Percentiles rank a stretch among this genome's conserved stretches.
phyloP scores from a whole-genome alignment of 495 filamentous ascomycete species.

The Penicillium canescens region DNA sequence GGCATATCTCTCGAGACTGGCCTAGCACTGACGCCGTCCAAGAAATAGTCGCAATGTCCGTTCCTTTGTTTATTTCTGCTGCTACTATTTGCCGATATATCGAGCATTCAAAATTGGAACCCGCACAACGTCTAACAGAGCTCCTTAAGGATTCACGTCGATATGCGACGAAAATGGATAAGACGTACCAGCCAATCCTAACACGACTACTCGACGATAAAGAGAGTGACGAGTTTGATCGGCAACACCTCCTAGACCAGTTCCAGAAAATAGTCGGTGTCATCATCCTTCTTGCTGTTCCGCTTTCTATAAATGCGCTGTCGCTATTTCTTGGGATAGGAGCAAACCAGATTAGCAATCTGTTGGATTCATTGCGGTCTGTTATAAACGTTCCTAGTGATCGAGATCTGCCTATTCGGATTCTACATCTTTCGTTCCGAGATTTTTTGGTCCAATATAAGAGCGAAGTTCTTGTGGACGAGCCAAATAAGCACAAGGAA shows the following conservation, averaged over 20 bases:
- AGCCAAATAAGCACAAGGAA: slow-evolving; percentile 7
- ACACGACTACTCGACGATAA: slow-evolving; percentile 19
- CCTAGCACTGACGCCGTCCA: slow-evolving; percentile 27
- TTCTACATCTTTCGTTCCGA: slow-evolving; percentile 10
- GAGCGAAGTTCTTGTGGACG: slow-evolving; percentile 18
- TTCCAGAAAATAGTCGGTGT: slow-evolving; percentile 28
- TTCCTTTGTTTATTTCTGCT: slow-evolving; percentile 34
- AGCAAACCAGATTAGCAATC: slow-evolving; percentile 8
- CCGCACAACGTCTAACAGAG: slow-evolving; percentile 12
- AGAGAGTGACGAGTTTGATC: slow-evolving; percentile 5
- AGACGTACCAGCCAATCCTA: slow-evolving; percentile 29
- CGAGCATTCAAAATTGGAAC: slow-evolving; percentile 13
- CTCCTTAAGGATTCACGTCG: slow-evolving; percentile 15
- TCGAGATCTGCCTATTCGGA: slow-evolving; percentile 12
- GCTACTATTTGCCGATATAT: slow-evolving; percentile 32
- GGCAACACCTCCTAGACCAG: slow-evolving; percentile 11
- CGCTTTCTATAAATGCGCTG: slow-evolving; percentile 21
- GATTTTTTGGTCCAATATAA: slow-evolving; percentile 13
- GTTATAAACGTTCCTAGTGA: slow-evolving; percentile 28
- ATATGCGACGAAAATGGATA: slow-evolving; percentile 20
- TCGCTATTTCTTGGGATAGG: slow-evolving; percentile 12
- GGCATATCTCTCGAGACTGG: slow-evolving; percentile 31
- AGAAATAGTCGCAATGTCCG: slow-evolving; percentile 17
- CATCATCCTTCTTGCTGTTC: slow-evolving; percentile 27
- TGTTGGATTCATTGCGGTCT: slow-evolving; percentile 24